Percentiles rank a stretch among this genome's conserved stretches.
These are phyloP conservation scores for Aristolochia californica DNA, from an alignment of 164 flowering plant genomes.

Conservation along the genomic window DNA sequence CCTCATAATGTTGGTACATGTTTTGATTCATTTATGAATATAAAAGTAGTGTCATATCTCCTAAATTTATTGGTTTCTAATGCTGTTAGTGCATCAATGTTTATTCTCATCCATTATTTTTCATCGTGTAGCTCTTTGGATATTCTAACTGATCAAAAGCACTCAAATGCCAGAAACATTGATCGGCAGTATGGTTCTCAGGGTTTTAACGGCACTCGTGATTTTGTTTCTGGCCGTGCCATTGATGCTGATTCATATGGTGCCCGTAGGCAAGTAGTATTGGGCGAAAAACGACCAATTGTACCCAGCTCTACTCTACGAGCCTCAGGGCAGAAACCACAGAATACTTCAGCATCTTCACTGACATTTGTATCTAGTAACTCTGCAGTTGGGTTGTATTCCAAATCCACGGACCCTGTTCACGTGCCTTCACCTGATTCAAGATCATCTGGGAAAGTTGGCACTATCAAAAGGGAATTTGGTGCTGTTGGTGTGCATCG, in stretches of 20 bases:
- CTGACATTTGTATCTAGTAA: conserved; percentile 32
- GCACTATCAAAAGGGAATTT: conserved; percentile 88
- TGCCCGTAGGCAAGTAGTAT: conserved; percentile 22
- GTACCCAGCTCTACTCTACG: conserved; percentile 22
- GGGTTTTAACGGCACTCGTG: conserved; percentile 24
- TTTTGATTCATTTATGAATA: too few relatives aligned
- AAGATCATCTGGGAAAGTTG: conserved; percentile 58
- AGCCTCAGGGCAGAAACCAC: conserved; percentile 24
- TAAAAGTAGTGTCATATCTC: too few relatives aligned
- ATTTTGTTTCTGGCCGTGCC: conserved; percentile 22
- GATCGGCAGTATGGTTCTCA: conserved; percentile 21
- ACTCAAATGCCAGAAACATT: conserved; percentile 21
- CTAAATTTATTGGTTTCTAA: too few relatives aligned
- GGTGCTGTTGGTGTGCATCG: conserved; percentile 83
- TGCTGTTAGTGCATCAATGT: too few relatives aligned
- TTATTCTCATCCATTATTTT: background rate
- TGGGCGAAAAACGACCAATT: conserved; percentile 22
- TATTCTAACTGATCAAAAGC: conserved; percentile 25
- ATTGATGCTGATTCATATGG: conserved; percentile 25
- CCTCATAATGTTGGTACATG: too few relatives aligned
- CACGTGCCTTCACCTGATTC: conserved; percentile 89
- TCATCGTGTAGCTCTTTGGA: conserved; percentile 33
- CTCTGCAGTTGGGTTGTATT: conserved; percentile 72
- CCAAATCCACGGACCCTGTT: conserved; percentile 91
- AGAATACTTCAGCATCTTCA: conserved; percentile 28